Base-by-base conservation (phyloP, 352 stramenopile species). In the Globisporangium emineosum region DNA sequence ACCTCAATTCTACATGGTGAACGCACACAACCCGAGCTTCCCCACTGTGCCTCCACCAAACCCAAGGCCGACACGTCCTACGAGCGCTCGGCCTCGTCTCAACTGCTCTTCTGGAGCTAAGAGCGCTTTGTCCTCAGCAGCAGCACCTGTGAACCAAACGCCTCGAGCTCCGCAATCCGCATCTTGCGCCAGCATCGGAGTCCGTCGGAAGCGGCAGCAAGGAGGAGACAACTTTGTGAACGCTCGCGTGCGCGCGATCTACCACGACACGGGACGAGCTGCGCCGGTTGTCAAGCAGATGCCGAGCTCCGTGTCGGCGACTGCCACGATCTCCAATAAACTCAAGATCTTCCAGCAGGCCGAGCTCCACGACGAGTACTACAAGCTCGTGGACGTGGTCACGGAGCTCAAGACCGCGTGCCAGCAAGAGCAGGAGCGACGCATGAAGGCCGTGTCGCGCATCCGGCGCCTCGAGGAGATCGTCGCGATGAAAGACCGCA, bases 381-480 rank as follows among this genome's bases (percentile, higher is more conserved):
- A 77, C 56, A 78, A 77, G 37, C 70, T 90, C 27, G 71, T 83
- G 1, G 81, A 87, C 33, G 64, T 81, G 3, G 71, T 87, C 45
- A 73, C 64, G 2, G 78, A 88, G 33, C 68, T 90, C 13, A 86
- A 86, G 33, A 60, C 65, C 7, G 57, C 71, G 0, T 76, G 72
- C 40, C 73, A 86, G 59, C 67, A 81, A 40, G 81, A 90, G 51
- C 79, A 88, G 29, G 69, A 75, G 32, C 70, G 74, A 23, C 76
- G 74, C 2, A 55, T 83, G 5, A 87, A 88, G 33, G 73, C 77
- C 12, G 72, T 82, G 17, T 70, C 79, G 4, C 75, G 77, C 7
- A 74, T 79, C 9, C 75, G 81, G 17, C 71, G 79, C 0, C 70
- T 90, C 1, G 81, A 90, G 68, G 81, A 90, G 60, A 84, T 90